Conservation (phyloP, 768 basidiomycete species). For the Butyriboletus loyo region DNA sequence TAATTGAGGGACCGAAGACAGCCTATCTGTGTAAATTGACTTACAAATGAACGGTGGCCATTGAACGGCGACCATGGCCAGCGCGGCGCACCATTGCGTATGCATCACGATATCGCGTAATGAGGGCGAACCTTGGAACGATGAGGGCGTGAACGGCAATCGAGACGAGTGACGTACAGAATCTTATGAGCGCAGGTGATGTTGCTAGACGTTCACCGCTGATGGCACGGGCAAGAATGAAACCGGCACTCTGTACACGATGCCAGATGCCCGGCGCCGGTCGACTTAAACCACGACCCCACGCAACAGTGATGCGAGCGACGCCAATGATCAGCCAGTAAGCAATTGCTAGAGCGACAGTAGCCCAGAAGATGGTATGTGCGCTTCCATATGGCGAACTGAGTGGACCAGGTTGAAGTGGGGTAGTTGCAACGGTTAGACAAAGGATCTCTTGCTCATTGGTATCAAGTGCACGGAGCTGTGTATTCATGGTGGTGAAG, state of each 20-base stretch:
- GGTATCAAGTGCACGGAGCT: slow-evolving; percentile 86
- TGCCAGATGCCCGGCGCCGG: slow-evolving; percentile 63
- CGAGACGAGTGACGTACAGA: slow-evolving; percentile 54
- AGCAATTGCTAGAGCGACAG: slow-evolving; percentile 67
- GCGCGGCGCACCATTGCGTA: slow-evolving; percentile 85
- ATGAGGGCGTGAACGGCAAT: slow-evolving; percentile 13
- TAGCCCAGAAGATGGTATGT: slow-evolving; percentile 66
- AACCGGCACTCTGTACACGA: slow-evolving; percentile 78
- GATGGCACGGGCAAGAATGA: slow-evolving; percentile 87
- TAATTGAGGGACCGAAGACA: slow-evolving; percentile 14
- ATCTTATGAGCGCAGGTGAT: slow-evolving; percentile 83
- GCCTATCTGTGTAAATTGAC: slow-evolving; percentile 29
- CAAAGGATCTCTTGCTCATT: slow-evolving; percentile 80
- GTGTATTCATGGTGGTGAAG: slow-evolving; percentile 81
- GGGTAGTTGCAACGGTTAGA: slow-evolving; percentile 73
- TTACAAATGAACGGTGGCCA: slow-evolving; percentile 92
- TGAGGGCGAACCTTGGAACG: slow-evolving; percentile 75
- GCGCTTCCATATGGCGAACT: slow-evolving; percentile 64
- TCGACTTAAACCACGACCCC: slow-evolving; percentile 65
- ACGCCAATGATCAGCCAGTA: slow-evolving; percentile 83
- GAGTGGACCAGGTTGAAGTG: slow-evolving; percentile 57
- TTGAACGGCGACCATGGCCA: slow-evolving; percentile 91
- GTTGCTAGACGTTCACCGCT: slow-evolving; percentile 87
- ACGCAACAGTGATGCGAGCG: slow-evolving; percentile 81
- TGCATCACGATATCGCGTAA: slow-evolving; percentile 90